Percentiles rank a stretch among this genome's conserved stretches.
These are phyloP conservation scores for Penicillium hesseltinei DNA, from an alignment of 2,329 filamentous ascomycete genomes.

Conservation along the genomic window DNA sequence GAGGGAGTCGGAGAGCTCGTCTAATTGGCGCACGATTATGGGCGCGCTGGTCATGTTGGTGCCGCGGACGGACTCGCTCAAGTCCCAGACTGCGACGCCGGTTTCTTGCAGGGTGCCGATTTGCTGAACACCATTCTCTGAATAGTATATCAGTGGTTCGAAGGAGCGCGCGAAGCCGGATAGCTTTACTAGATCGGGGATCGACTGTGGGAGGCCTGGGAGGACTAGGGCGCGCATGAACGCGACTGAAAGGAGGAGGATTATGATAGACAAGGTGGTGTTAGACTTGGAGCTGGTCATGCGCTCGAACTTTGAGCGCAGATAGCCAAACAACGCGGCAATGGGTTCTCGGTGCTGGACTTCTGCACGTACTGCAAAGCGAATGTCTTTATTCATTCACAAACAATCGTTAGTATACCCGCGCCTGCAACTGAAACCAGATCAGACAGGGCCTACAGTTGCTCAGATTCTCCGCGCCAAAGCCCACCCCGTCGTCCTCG, in stretches of 20 bases:
- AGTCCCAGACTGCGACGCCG: constrained; percentile 89
- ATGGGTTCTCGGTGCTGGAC: constrained; percentile 85
- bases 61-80: constrained; percentile 82
- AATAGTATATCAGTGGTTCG: constrained; percentile 92
- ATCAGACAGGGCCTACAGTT: constrained; percentile 50
- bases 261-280: constrained; percentile 60
- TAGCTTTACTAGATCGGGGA: constrained; percentile 85
- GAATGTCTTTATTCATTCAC: constrained; percentile 63
- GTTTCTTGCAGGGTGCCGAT: constrained; percentile 88
- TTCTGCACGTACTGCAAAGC: constrained; percentile 82
- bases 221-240: constrained; percentile 66
- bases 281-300: constrained; percentile 70
- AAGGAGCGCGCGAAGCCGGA: constrained; percentile 86
- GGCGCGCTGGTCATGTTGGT: constrained; percentile 89
- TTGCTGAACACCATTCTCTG: constrained; percentile 81
- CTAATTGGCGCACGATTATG: constrained; percentile 80
- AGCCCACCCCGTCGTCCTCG: constrained; percentile 38
- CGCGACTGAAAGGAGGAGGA: constrained; percentile 64
- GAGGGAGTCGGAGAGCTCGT: constrained; percentile 80
- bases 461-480: constrained; percentile 43
- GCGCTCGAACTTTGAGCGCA: constrained; percentile 59
- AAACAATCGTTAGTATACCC: constrained; percentile 36
- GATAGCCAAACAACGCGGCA: constrained; percentile 65
- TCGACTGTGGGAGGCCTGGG: constrained; percentile 64
- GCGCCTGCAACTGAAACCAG: constrained; percentile 28